These are phyloP conservation scores for Penstemon newberryi DNA, from an alignment of 257 asterid species.

Conservation along the genomic window DNA sequence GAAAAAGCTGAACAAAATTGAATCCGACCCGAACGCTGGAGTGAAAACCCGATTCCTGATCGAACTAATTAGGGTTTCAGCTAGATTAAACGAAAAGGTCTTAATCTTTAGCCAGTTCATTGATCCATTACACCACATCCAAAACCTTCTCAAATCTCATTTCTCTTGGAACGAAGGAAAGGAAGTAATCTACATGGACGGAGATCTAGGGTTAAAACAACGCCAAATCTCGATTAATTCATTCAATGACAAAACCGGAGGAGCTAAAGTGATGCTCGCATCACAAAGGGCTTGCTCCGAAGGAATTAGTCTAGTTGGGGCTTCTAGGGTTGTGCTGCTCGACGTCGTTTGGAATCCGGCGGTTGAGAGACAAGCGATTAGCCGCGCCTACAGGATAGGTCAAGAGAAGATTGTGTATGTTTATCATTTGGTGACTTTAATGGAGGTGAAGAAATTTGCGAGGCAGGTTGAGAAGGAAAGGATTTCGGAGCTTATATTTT, in stretches of 20 bases:
- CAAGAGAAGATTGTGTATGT: constrained; percentile 66
- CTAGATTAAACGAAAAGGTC: constrained; percentile 45
- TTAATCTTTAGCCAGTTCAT: constrained; percentile 59
- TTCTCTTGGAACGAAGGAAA: constrained; percentile 65
- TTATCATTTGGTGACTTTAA: constrained; percentile 51
- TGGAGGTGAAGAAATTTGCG: constrained; percentile 50
- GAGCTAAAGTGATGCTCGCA: constrained; percentile 66
- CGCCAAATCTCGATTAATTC: constrained; percentile 49
- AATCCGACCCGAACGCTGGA: constrained; percentile 45
- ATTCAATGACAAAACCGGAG: constrained; percentile 48
- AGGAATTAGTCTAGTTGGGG: constrained; percentile 80
- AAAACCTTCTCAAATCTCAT: constrained; percentile 35
- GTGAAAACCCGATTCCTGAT: constrained; percentile 58
- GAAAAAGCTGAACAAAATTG: constrained; percentile 24
- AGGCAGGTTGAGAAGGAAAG: constrained; percentile 34
- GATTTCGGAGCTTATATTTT: constrained; percentile 48
- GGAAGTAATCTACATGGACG: constrained; percentile 63
- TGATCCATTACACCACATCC: constrained; percentile 50
- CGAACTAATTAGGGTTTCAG: constrained; percentile 46
- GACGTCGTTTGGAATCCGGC: constrained; percentile 87
- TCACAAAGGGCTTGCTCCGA: constrained; percentile 72
- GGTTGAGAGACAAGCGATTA: constrained; percentile 66
- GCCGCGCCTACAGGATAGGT: constrained; percentile 81
- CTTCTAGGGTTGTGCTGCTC: constrained; percentile 76
- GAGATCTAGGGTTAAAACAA: constrained; percentile 32